Evolutionary conservation across 345 rosid species (phyloP).

Genomic region (Heritiera littoralis): DNA sequence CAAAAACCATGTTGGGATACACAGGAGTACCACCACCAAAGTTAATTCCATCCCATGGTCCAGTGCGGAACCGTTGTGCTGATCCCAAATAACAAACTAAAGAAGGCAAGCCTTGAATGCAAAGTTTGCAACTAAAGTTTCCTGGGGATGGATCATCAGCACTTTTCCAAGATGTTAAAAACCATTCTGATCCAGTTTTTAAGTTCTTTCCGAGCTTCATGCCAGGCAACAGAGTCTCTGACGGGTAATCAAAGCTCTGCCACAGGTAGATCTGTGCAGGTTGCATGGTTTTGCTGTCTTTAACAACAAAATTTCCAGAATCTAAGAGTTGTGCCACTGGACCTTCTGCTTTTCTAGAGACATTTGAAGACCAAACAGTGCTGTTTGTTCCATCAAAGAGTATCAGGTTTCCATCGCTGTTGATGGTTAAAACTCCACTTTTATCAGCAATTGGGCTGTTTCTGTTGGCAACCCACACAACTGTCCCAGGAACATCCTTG

Average conservation of each 20-base stretch:
- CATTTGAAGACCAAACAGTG: background rate
- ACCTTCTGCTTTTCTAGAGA: background rate
- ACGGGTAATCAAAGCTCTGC: slow-evolving; percentile 7
- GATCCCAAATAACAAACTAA: slow-evolving; percentile 14
- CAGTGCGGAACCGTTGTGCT: slow-evolving; percentile 14
- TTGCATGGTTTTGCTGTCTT: background rate
- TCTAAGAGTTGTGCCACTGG: background rate
- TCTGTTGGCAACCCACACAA: background rate
- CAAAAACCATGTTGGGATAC: no score
- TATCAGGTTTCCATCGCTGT: background rate
- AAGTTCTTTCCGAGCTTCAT: no score
- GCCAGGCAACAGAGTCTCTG: no score
- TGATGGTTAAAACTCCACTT: background rate
- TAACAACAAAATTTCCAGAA: no score
- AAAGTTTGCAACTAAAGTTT: no score
- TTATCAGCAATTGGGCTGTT: background rate
- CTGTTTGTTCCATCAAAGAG: background rate
- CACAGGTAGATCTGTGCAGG: slow-evolving; percentile 5
- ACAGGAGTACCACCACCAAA: slow-evolving; percentile 17
- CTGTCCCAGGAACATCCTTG: background rate
- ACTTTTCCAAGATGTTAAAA: no score
- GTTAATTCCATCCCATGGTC: slow-evolving; percentile 40
- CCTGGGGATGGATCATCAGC: no score
- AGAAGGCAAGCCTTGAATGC: no score
- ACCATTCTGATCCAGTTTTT: no score